Conservation (phyloP, 2,329 filamentous ascomycete genomes). For the Pseudocercospora ulei region DNA sequence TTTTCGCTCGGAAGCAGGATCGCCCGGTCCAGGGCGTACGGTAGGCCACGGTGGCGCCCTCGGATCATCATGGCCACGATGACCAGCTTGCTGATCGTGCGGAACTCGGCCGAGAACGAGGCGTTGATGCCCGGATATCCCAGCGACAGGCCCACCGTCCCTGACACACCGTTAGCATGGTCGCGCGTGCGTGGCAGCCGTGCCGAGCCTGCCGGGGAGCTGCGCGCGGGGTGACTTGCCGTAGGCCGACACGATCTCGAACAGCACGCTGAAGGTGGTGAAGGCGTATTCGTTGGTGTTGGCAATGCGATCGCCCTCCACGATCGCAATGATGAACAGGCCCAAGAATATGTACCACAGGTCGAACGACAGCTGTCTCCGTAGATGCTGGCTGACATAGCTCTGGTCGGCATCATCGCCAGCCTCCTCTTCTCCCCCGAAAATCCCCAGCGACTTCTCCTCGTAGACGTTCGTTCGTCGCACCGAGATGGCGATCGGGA, state of each 20-base stretch:
- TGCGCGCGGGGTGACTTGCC: conserved; percentile 39
- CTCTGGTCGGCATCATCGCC: conserved; percentile 55
- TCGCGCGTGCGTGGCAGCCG: too few relatives aligned
- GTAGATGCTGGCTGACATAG: conserved; percentile 84
- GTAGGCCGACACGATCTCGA: conserved; percentile 82
- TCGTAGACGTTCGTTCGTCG: conserved; percentile 94
- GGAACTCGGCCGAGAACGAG: conserved; percentile 75
- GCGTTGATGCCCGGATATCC: conserved; percentile 68
- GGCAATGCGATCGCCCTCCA: conserved; percentile 65
- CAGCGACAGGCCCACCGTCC: conserved; percentile 77
- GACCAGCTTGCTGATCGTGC: conserved; percentile 55
- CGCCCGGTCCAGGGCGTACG: conserved; percentile 59
- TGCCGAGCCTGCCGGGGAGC: not conserved
- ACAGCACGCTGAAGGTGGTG: conserved; percentile 51
- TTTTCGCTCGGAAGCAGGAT: conserved; percentile 58
- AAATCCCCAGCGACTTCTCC: conserved; percentile 73
- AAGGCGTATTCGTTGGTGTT: conserved; percentile 48
- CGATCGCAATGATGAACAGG: conserved; percentile 83
- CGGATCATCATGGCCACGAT: conserved; percentile 59
- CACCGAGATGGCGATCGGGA: conserved; percentile 90
- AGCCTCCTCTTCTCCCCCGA: conserved; percentile 45
- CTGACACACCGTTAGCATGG: not conserved
- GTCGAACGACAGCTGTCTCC: conserved; percentile 89
- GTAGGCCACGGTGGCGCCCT: conserved; percentile 55
- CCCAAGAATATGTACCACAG: conserved; percentile 94